These are phyloP conservation scores for Melastoma candidum DNA, from an alignment of 441 rosid species.

Conservation along the genomic window DNA sequence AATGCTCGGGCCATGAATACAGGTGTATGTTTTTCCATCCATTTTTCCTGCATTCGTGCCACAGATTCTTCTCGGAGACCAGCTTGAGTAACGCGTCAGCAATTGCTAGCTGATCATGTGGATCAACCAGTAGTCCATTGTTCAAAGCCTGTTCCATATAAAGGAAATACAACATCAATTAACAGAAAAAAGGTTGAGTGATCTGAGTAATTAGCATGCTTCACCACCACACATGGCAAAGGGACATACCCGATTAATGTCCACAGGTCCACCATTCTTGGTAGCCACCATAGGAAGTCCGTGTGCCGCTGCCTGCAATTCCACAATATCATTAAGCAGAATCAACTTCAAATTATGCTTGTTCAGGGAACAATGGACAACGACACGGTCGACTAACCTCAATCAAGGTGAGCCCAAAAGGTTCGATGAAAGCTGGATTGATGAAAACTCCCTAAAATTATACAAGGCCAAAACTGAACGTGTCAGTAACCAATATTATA, in stretches of 20 bases:
- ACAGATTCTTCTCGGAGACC: constrained; percentile 85
- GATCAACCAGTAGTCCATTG: constrained; percentile 92
- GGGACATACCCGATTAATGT: constrained; percentile 57
- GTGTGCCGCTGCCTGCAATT: constrained; percentile 84
- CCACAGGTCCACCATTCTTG: constrained; percentile 96
- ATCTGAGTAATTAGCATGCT: too few relatives aligned
- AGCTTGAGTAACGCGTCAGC: constrained; percentile 81
- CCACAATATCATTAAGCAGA: constrained; percentile 9
- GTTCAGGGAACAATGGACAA: not conserved
- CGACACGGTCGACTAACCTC: constrained; percentile 34
- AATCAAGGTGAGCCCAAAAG: constrained; percentile 92
- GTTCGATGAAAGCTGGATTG: constrained; percentile 94
- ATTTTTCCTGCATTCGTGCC: constrained; percentile 80
- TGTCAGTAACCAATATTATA: not conserved
- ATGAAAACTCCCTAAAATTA: constrained; percentile 78
- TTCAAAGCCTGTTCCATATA: constrained; percentile 53
- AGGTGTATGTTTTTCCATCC: constrained; percentile 97
- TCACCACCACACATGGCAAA: too few relatives aligned
- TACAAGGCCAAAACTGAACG: not conserved
- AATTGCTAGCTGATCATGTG: constrained; percentile 80
- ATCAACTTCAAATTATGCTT: not conserved
- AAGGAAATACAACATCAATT: constrained; percentile 6
- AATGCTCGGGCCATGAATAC: constrained; percentile 97
- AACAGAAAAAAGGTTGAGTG: not conserved
- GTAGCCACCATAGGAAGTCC: constrained; percentile 99